Conservation (phyloP, 805 yeast species). For the Kodamaea lidongshanica region DNA sequence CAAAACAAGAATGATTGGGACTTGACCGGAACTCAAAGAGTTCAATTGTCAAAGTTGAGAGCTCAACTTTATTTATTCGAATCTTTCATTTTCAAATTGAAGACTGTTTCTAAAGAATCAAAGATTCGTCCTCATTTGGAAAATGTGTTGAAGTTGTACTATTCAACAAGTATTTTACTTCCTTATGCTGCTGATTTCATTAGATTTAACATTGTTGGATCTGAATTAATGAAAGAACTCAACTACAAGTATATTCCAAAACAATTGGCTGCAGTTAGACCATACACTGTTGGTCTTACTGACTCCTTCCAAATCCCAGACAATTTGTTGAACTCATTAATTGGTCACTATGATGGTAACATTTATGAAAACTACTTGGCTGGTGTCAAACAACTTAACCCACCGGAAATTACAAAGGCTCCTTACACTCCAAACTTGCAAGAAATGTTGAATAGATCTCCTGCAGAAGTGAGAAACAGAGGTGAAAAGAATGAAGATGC, state of each 20-base stretch:
- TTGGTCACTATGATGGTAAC: slow-evolving; percentile 40
- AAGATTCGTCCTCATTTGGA: slow-evolving; percentile 22
- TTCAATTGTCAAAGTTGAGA: slow-evolving; percentile 36
- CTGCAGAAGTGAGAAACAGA: slow-evolving; percentile 33
- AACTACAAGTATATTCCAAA: slow-evolving; percentile 24
- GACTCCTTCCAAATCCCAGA: slow-evolving; percentile 42
- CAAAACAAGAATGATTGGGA: slow-evolving; percentile 28
- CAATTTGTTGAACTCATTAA: slow-evolving; percentile 36
- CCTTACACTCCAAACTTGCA: slow-evolving; percentile 35
- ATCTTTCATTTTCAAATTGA: slow-evolving; percentile 17
- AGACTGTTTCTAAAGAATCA: slow-evolving; percentile 15
- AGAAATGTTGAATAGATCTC: slow-evolving; percentile 36
- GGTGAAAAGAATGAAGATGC: slow-evolving; percentile 27
- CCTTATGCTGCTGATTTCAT: slow-evolving; percentile 34
- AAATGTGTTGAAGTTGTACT: slow-evolving; percentile 29
- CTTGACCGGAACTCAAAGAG: slow-evolving; percentile 31
- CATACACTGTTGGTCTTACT: slow-evolving; percentile 35
- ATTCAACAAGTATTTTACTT: slow-evolving; percentile 26
- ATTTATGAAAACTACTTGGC: slow-evolving; percentile 39
- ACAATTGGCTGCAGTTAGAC: slow-evolving; percentile 32
- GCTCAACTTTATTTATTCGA: slow-evolving; percentile 38
- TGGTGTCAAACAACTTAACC: slow-evolving; percentile 30
- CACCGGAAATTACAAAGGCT: slow-evolving; percentile 32
- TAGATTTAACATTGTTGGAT: slow-evolving; percentile 28
- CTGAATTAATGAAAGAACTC: slow-evolving; percentile 23